phyloP scores from a whole-genome alignment of 2,329 filamentous ascomycete genomes.

The Aspergillus eucalypticola region DNA sequence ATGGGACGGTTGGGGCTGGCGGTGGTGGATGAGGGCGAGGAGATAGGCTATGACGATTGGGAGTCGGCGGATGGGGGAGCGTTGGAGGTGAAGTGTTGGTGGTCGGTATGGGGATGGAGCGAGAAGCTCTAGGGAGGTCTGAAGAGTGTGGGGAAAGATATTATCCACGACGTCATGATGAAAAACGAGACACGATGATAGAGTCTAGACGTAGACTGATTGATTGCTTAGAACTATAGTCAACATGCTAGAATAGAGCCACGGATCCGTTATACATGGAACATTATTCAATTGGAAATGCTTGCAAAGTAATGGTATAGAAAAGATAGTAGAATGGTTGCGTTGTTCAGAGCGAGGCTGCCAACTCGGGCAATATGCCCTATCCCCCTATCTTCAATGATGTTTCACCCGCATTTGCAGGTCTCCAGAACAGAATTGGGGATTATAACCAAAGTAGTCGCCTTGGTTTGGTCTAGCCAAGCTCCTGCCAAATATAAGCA shows the following conservation, averaged over 20 bases:
- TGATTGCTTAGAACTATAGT: neutral
- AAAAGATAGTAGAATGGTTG: no score
- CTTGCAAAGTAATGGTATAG: neutral
- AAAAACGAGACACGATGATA: constrained; percentile 20
- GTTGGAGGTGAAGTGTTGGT: constrained; percentile 49
- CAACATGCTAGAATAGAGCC: neutral
- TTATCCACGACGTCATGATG: constrained; percentile 33
- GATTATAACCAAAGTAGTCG: no score
- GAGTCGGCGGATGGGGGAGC: constrained; percentile 43
- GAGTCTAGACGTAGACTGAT: neutral
- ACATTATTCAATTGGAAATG: neutral
- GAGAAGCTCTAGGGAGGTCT: constrained; percentile 32
- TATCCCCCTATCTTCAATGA: no score
- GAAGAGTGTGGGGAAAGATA: neutral
- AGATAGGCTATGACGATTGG: constrained; percentile 52
- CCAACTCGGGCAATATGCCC: no score
- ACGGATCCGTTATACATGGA: neutral
- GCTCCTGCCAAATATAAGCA: no score
- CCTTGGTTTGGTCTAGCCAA: no score
- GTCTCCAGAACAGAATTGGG: no score
- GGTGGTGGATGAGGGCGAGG: constrained; percentile 53
- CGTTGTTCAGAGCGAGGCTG: no score
- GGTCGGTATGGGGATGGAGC: constrained; percentile 50
- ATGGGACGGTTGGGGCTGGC: constrained; percentile 59
- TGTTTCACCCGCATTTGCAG: no score